These are phyloP conservation scores for Eutypella sp. DNA, from an alignment of 2,329 filamentous ascomycete species.

Conservation along the genomic window DNA sequence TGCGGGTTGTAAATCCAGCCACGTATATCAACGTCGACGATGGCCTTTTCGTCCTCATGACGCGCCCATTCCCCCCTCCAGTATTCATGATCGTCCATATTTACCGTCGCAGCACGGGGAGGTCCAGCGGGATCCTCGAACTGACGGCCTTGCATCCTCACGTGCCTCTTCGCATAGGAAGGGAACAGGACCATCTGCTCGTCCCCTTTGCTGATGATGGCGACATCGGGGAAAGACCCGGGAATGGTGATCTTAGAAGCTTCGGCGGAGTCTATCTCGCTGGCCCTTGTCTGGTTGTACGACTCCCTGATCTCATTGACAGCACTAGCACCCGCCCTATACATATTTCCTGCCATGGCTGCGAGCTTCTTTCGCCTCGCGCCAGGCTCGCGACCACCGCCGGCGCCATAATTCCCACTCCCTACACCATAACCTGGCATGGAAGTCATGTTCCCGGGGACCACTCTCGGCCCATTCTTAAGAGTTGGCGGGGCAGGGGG, in stretches of 20 bases:
- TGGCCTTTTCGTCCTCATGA: slow-evolving; percentile 73
- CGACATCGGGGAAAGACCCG: slow-evolving; percentile 76
- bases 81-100: slow-evolving; percentile 61
- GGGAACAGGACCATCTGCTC: slow-evolving; percentile 96
- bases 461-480: slow-evolving; percentile 29
- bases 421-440: slow-evolving; percentile 27
- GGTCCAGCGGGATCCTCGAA: slow-evolving; percentile 30
- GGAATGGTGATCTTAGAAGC: slow-evolving; percentile 51
- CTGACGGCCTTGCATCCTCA: slow-evolving; percentile 36
- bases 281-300: slow-evolving; percentile 48
- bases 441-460: slow-evolving; percentile 25
- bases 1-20: slow-evolving; percentile 94
- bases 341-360: slow-evolving; percentile 53
- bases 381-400: slow-evolving; percentile 52
- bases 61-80: slow-evolving; percentile 76
- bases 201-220: slow-evolving; percentile 72
- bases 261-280: slow-evolving; percentile 29
- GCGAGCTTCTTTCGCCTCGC: slow-evolving; percentile 74
- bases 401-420: slow-evolving; percentile 34
- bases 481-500: slow-evolving; percentile 19
- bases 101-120: slow-evolving; percentile 35
- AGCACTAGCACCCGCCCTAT: slow-evolving; percentile 51
- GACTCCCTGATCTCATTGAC: slow-evolving; percentile 56
- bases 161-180: slow-evolving; percentile 78
- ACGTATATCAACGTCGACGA: slow-evolving; percentile 90